Conservation (phyloP, 2,329 filamentous ascomycete species). For the Fulvia fulva region DNA sequence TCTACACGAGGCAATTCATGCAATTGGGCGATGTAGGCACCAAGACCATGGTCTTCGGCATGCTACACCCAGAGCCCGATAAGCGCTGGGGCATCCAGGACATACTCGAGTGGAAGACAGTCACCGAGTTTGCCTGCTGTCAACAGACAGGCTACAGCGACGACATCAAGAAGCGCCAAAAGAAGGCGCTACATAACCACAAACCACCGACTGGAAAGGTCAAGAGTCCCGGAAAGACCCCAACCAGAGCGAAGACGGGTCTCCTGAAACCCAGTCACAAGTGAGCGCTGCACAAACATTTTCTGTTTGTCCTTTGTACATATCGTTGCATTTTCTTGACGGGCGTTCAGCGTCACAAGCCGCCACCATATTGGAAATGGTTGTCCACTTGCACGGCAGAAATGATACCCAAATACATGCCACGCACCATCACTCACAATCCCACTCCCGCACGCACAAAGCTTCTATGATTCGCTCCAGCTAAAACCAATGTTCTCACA, state of each 20-base stretch:
- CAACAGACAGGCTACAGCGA: slow-evolving; percentile 32
- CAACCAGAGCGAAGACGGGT: neutral
- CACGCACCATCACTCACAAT: neutral
- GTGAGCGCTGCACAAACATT: slow-evolving; percentile 1
- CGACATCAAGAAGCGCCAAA: slow-evolving; percentile 35
- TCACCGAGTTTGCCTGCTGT: slow-evolving; percentile 35
- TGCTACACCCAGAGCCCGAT: slow-evolving; percentile 75
- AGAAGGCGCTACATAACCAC: slow-evolving; percentile 43
- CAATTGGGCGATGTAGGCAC: slow-evolving; percentile 63
- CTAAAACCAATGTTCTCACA: neutral
- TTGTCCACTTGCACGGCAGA: neutral
- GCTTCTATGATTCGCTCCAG: neutral
- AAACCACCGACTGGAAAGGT: slow-evolving; percentile 35
- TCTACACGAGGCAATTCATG: slow-evolving; percentile 62
- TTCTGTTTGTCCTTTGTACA: neutral
- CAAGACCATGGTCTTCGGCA: slow-evolving; percentile 68
- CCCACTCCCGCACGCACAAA: neutral
- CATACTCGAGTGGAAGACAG: slow-evolving; percentile 55
- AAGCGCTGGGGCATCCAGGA: slow-evolving; percentile 67
- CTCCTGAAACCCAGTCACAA: slow-evolving; percentile 11
- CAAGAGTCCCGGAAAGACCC: neutral
- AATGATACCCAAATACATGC: neutral
- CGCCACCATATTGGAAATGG: neutral
- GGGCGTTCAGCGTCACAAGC: neutral
- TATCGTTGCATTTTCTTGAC: neutral